Evolutionary conservation across 1,284 basidiomycete species (phyloP).

Genomic region (Rhodotorula sp.): DNA sequence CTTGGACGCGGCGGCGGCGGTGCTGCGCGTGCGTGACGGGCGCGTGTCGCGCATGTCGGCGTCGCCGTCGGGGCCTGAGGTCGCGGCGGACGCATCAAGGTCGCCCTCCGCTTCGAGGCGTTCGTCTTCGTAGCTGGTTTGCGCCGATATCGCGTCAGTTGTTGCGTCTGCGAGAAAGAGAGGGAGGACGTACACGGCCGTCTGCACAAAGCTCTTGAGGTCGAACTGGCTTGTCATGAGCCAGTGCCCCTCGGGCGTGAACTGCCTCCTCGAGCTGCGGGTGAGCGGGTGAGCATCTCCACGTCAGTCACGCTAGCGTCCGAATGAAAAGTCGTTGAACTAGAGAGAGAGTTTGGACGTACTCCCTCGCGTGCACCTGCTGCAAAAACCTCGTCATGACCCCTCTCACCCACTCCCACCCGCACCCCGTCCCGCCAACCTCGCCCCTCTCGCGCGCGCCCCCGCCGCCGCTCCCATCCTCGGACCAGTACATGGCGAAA

Average conservation of each 20-base stretch:
- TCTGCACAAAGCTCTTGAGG: constrained; percentile 82
- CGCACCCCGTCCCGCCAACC: constrained; percentile 56
- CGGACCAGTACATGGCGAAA: constrained; percentile 77
- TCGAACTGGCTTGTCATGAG: constrained; percentile 70
- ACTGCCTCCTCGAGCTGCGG: constrained; percentile 72
- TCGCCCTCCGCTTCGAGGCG: constrained; percentile 48
- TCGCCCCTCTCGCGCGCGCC: constrained; percentile 46
- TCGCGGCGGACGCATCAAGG: neutral
- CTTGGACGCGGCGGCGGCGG: constrained; percentile 50
- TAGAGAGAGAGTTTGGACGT: constrained; percentile 49
- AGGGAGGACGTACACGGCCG: constrained; percentile 56
- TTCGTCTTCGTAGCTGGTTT: constrained; percentile 52
- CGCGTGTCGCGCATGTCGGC: neutral
- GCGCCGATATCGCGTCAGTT: neutral
- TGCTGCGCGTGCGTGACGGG: neutral
- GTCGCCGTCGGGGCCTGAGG: constrained; percentile 18
- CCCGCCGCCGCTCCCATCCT: constrained; percentile 49
- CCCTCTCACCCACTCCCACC: constrained; percentile 60
- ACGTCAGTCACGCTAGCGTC: too few relatives aligned
- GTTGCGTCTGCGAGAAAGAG: neutral
- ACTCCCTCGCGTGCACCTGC: constrained; percentile 84
- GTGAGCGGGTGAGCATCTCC: too few relatives aligned
- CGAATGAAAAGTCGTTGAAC: too few relatives aligned
- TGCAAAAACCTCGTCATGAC: constrained; percentile 73
- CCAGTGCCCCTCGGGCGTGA: constrained; percentile 83